phyloP scores from a whole-genome alignment of 192 early-diverging fungal genomes.

The Rhizoclosmatium sp. region DNA sequence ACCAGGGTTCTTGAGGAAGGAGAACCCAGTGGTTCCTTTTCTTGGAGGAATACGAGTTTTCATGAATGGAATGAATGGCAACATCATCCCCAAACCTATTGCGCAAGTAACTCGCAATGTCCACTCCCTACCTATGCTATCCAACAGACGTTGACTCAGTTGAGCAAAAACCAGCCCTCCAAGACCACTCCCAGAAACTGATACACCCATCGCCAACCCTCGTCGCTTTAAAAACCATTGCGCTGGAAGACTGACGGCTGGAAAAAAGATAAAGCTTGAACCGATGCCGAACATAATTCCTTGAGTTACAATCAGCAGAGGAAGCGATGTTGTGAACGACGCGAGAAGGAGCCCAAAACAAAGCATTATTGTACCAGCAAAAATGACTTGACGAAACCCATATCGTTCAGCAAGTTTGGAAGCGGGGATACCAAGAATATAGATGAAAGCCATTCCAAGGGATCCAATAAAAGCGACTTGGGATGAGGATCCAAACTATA shows the following conservation, averaged over 20 bases:
- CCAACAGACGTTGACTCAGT: slow-evolving; percentile 65
- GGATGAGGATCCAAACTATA: not conserved
- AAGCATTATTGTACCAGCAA: slow-evolving; percentile 55
- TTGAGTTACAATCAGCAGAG: slow-evolving; percentile 76
- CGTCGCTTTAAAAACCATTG: slow-evolving; percentile 75
- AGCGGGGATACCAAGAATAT: not conserved
- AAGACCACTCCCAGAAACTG: slow-evolving; percentile 74
- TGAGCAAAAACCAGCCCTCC: slow-evolving; percentile 75
- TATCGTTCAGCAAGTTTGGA: slow-evolving; percentile 41
- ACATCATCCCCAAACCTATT: slow-evolving; percentile 53
- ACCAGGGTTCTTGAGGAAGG: slow-evolving; percentile 11
- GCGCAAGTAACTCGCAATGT: slow-evolving; percentile 73
- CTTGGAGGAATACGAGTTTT: slow-evolving; percentile 14
- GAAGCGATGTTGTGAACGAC: slow-evolving; percentile 25
- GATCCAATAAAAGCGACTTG: slow-evolving; percentile 4
- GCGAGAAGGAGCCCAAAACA: slow-evolving; percentile 32
- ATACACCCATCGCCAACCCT: slow-evolving; percentile 74
- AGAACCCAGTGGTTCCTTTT: slow-evolving; percentile 24
- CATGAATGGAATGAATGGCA: slow-evolving; percentile 35
- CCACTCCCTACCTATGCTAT: slow-evolving; percentile 65
- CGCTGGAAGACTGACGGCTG: slow-evolving; percentile 64
- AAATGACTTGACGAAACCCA: slow-evolving; percentile 56
- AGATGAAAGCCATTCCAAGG: not conserved
- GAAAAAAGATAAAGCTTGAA: slow-evolving; percentile 67
- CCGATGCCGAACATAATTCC: slow-evolving; percentile 79